phyloP scores from a whole-genome alignment of 257 asterid genomes.

The Nemophila menziesii region DNA sequence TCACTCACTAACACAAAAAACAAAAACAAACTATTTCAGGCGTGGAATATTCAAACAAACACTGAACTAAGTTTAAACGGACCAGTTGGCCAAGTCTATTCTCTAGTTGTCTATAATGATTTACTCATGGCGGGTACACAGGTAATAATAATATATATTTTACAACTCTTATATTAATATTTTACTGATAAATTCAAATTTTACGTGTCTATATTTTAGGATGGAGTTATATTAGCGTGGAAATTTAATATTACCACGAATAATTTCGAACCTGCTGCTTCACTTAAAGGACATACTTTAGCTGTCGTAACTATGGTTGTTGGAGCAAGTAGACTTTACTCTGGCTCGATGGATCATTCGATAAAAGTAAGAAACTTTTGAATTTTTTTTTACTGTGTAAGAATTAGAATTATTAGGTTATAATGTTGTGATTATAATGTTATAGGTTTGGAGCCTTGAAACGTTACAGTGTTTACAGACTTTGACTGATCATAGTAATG shows the following conservation, averaged over 20 bases:
- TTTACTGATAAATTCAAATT: not conserved
- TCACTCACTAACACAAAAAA: not conserved
- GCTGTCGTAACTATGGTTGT: slow-evolving; percentile 86
- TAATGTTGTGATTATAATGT: slow-evolving; percentile 6
- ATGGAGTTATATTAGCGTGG: slow-evolving; percentile 80
- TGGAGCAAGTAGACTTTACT: slow-evolving; percentile 72
- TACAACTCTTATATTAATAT: too few species aligned
- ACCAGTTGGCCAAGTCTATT: slow-evolving; percentile 93
- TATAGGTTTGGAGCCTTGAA: slow-evolving; percentile 94
- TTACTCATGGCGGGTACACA: slow-evolving; percentile 85
- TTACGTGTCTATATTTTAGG: slow-evolving; percentile 32
- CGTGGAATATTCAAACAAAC: slow-evolving; percentile 86
- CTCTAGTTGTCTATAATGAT: slow-evolving; percentile 75
- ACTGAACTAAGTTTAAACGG: slow-evolving; percentile 78
- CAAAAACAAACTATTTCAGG: slow-evolving; percentile 27
- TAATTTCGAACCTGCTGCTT: slow-evolving; percentile 79
- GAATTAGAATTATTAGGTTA: not conserved
- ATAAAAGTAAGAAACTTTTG: slow-evolving; percentile 43
- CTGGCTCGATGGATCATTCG: slow-evolving; percentile 91
- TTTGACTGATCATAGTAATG: slow-evolving; percentile 64
- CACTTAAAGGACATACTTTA: slow-evolving; percentile 70
- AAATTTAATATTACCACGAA: slow-evolving; percentile 66
- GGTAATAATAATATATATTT: slow-evolving; percentile 32
- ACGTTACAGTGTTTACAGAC: slow-evolving; percentile 78
- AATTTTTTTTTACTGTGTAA: not conserved